These are phyloP conservation scores for Chaetomiaceae sp. DNA, from an alignment of 2,329 filamentous ascomycete genomes.

Conservation along the genomic window DNA sequence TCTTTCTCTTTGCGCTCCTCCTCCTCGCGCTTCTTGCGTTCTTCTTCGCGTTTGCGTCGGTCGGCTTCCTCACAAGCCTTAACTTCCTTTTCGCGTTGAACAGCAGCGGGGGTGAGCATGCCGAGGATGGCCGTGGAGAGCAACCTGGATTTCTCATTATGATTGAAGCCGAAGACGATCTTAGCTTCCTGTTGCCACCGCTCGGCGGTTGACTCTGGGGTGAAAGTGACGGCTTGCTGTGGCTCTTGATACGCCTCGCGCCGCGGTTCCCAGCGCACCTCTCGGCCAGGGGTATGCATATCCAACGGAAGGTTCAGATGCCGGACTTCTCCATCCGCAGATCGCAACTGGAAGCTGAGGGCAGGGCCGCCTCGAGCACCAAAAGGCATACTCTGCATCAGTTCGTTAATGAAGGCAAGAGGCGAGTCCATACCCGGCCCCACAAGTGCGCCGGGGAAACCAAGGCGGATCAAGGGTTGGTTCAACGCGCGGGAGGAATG, in stretches of 20 bases:
- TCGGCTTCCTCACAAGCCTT: slow-evolving; percentile 55
- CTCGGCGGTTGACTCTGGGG: slow-evolving; percentile 60
- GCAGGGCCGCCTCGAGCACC: slow-evolving; percentile 44
- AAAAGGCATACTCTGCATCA: slow-evolving; percentile 49
- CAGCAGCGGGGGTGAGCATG: slow-evolving; percentile 73
- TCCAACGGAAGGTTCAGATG: slow-evolving; percentile 43
- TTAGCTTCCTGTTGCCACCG: slow-evolving; percentile 89
- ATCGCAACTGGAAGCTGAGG: slow-evolving; percentile 55
- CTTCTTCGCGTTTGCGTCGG: slow-evolving; percentile 50
- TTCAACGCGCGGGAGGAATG: slow-evolving; percentile 42
- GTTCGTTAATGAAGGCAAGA: slow-evolving; percentile 49
- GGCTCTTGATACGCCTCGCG: slow-evolving; percentile 53
- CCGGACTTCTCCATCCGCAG: slow-evolving; percentile 43
- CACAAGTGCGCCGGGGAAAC: slow-evolving; percentile 42
- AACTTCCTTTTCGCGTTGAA: slow-evolving; percentile 69
- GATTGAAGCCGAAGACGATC: slow-evolving; percentile 68
- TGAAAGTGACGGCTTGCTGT: slow-evolving; percentile 70
- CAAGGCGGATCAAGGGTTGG: slow-evolving; percentile 47
- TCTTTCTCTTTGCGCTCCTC: slow-evolving; percentile 61
- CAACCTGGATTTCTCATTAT: slow-evolving; percentile 62
- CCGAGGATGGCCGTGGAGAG: slow-evolving; percentile 65
- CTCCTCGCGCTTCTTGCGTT: slow-evolving; percentile 56
- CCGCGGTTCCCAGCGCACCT: slow-evolving; percentile 42
- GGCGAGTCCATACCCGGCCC: slow-evolving; percentile 42
- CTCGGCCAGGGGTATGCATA: slow-evolving; percentile 31